These are phyloP conservation scores for Recurvomyces mirabilis DNA, from an alignment of 495 filamentous ascomycete genomes.

Conservation along the genomic window DNA sequence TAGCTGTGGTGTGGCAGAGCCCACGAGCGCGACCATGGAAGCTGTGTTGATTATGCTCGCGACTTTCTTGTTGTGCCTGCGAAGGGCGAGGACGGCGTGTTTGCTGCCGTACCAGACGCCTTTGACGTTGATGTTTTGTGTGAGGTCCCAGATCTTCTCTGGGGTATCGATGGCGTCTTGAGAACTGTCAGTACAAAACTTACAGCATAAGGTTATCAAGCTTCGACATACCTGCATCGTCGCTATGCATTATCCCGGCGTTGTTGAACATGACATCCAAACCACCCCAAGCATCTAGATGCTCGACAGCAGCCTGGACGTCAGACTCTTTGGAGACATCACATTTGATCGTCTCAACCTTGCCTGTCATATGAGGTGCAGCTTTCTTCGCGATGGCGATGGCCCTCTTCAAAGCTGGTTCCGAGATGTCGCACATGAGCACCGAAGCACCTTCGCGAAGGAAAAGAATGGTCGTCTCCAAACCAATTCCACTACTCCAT, in stretches of 20 bases:
- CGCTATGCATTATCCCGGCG: conserved; percentile 91
- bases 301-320: conserved; percentile 57
- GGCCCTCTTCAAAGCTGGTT: conserved; percentile 57
- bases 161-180: conserved; percentile 68
- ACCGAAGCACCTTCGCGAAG: conserved; percentile 80
- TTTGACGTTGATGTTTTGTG: conserved; percentile 93
- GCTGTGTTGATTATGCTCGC: conserved; percentile 92
- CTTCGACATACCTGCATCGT: conserved; percentile 45
- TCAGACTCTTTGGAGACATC: conserved; percentile 64
- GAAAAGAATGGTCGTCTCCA: conserved; percentile 89
- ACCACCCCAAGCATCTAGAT: conserved; percentile 77
- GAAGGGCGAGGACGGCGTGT: conserved; percentile 74
- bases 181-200: too few relatives aligned
- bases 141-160: conserved; percentile 90
- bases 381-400: conserved; percentile 58
- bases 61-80: conserved; percentile 64
- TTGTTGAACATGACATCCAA: conserved; percentile 97
- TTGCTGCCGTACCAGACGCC: conserved; percentile 96
- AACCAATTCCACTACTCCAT: conserved; percentile 69
- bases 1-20: conserved; percentile 85
- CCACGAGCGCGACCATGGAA: conserved; percentile 83
- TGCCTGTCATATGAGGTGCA: conserved; percentile 46
- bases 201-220: too few relatives aligned
- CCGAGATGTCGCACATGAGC: conserved; percentile 75
- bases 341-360: conserved; percentile 50